A percentile compares a stretch with the other conserved stretches of the same genome.
These are phyloP conservation scores for Verticillium tricorpus DNA, from an alignment of 2,329 filamentous ascomycete genomes.

Conservation along the genomic window DNA sequence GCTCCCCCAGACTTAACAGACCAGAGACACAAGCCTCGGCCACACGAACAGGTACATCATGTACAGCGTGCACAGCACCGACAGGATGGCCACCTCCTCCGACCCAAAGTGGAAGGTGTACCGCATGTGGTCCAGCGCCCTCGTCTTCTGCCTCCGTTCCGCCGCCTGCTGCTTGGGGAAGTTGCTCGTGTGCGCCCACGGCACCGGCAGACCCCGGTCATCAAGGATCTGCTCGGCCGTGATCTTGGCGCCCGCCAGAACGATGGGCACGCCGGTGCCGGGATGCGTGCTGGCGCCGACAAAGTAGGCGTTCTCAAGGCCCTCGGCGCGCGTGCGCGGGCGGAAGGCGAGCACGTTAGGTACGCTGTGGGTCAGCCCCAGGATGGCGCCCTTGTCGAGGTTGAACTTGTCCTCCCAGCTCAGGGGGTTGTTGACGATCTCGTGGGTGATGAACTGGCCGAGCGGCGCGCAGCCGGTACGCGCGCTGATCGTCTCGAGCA, in stretches of 20 bases:
- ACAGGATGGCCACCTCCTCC: constrained; percentile 10
- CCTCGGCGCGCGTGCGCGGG: constrained; percentile 50
- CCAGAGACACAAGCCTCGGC: neutral
- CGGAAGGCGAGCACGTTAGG: constrained; percentile 68
- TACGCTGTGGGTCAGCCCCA: constrained; percentile 68
- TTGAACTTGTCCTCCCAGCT: constrained; percentile 67
- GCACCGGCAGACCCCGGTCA: constrained; percentile 22
- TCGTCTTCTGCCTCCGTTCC: constrained; percentile 1
- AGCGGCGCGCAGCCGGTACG: constrained; percentile 54
- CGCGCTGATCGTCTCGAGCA: constrained; percentile 55
- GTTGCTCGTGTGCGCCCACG: constrained; percentile 19
- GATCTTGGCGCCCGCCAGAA: constrained; percentile 64
- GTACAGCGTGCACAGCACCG: neutral
- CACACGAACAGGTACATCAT: neutral
- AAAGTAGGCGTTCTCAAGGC: constrained; percentile 56
- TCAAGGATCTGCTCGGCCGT: constrained; percentile 38
- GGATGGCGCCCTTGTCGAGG: constrained; percentile 68
- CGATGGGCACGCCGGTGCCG: constrained; percentile 71
- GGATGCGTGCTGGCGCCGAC: constrained; percentile 74
- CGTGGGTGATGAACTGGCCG: constrained; percentile 46
- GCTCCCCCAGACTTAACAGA: neutral
- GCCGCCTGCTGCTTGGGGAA: neutral
- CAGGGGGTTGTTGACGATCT: constrained; percentile 61
- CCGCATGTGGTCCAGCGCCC: constrained; percentile 7
- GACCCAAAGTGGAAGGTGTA: constrained; percentile 12